Evolutionary conservation across 2,329 filamentous ascomycete genomes (phyloP), one percentile per base, ranked within the genome.

Genomic region (Cladosporium sp.): DNA sequence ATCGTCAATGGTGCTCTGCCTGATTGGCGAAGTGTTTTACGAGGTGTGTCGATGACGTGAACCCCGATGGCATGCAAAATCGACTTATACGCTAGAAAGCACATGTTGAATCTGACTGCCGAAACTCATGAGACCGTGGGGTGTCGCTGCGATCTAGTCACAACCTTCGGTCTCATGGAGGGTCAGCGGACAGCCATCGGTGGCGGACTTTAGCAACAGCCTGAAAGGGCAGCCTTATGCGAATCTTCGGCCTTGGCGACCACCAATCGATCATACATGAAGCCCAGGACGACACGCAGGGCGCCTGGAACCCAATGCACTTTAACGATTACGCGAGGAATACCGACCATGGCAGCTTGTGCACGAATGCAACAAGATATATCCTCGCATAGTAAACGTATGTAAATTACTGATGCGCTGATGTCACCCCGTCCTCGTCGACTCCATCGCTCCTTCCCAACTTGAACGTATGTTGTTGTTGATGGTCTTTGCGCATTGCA

Each of bases 391-490:
- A 4, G 8, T 7, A 21, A 46, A 46, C n/a, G 52, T 55, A 55
- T 55, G 52, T 55, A 23, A 11, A 46, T 12, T 33, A 55, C 49
- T 52, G 49, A 52, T 18, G 26, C 14, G n/a, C 26, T 18, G 23
- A 33, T 33, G 52, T 28, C 52, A 29, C 26, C 52, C 26, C 28
- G 10, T 55, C 52, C 26, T 31, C 50, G 18, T 55, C 8, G 40
- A 46, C 29, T 31, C 52, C 29, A 55, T 55, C 52, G 52, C 52
- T 55, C 52, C 52, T 55, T 55, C 52, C 52, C 31, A 31, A 55
- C 18, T 55, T 55, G 29, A 29, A 55, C 31, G 52, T n/a, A 29
- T 46, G 40, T 46, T 46, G n/a, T 46, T 46, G 40, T 46, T 46
- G 40, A 46, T 46, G 40, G 40, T 23, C 40, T 46, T 46, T 46